These are phyloP conservation scores for Neofusicoccum kwambonambiense DNA, from an alignment of 2,329 filamentous ascomycete genomes.

Conservation along the genomic window DNA sequence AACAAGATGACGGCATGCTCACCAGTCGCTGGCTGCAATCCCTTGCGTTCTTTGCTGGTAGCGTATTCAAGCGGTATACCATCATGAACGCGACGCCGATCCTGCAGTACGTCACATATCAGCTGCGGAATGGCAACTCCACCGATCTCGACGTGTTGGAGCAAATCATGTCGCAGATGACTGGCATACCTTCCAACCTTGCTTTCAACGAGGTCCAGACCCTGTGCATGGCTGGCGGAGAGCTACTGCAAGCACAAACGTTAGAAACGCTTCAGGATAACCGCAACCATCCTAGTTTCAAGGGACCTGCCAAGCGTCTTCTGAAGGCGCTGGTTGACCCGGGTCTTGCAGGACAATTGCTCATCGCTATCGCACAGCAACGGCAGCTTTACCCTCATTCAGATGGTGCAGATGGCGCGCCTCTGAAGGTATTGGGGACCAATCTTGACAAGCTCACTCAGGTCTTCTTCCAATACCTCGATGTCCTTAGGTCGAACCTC, in stretches of 20 bases:
- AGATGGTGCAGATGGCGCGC: slow-evolving; percentile 67
- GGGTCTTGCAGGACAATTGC: slow-evolving; percentile 73
- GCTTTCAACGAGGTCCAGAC: slow-evolving; percentile 89
- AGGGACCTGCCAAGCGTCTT: slow-evolving; percentile 75
- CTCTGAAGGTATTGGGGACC: slow-evolving; percentile 85
- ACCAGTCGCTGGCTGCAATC: slow-evolving; percentile 92
- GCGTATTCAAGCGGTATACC: slow-evolving; percentile 82
- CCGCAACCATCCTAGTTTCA: slow-evolving; percentile 55
- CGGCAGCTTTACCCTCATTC: slow-evolving; percentile 82
- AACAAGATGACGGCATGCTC: slow-evolving; percentile 66
- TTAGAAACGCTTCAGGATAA: slow-evolving; percentile 76
- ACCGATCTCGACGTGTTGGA: slow-evolving; percentile 90
- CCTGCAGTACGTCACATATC: slow-evolving; percentile 83
- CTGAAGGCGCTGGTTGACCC: slow-evolving; percentile 76
- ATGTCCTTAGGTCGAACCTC: slow-evolving; percentile 80
- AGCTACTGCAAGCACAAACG: slow-evolving; percentile 74
- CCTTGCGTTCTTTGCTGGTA: slow-evolving; percentile 84
- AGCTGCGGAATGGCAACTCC: slow-evolving; percentile 77
- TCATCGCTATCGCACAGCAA: slow-evolving; percentile 90
- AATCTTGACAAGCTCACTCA: slow-evolving; percentile 88
- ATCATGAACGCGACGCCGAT: slow-evolving; percentile 82
- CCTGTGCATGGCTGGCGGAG: slow-evolving; percentile 82
- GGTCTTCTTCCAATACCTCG: slow-evolving; percentile 82
- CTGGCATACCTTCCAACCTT: slow-evolving; percentile 81
- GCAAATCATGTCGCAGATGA: slow-evolving; percentile 89